These are phyloP conservation scores for Xylariaceae sp. DNA, from an alignment of 2,329 filamentous ascomycete genomes.

Conservation along the genomic window DNA sequence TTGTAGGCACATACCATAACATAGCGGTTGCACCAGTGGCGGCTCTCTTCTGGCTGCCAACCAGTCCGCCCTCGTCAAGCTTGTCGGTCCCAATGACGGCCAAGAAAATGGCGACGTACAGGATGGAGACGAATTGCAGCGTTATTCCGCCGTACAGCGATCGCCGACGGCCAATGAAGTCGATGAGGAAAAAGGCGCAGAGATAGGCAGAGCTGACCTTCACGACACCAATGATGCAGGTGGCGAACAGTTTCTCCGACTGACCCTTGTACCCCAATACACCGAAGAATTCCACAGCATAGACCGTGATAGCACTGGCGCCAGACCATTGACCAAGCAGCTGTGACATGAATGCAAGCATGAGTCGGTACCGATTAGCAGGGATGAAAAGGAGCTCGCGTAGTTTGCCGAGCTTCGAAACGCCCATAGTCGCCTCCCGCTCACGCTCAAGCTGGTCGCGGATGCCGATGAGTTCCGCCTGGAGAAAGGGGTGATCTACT, in stretches of 20 bases:
- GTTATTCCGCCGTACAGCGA: constrained; percentile 34
- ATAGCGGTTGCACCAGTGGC: constrained; percentile 46
- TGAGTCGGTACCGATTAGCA: constrained; percentile 40
- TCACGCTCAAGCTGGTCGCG: constrained; percentile 39
- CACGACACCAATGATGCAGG: constrained; percentile 52
- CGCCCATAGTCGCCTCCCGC: constrained; percentile 42
- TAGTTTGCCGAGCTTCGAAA: constrained; percentile 36
- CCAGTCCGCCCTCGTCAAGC: constrained; percentile 33
- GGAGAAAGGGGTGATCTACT: constrained; percentile 29
- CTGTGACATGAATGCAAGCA: constrained; percentile 39
- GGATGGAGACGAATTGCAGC: constrained; percentile 32
- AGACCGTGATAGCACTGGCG: constrained; percentile 47
- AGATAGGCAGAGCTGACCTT: constrained; percentile 48
- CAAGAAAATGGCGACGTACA: constrained; percentile 35
- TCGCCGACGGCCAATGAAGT: constrained; percentile 52
- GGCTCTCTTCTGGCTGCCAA: constrained; percentile 29
- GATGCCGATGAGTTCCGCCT: constrained; percentile 20
- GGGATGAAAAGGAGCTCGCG: constrained; percentile 38
- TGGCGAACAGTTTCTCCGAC: constrained; percentile 52
- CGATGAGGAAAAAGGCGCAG: constrained; percentile 56
- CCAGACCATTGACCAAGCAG: constrained; percentile 40
- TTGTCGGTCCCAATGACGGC: constrained; percentile 42
- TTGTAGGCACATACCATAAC: too few relatives aligned
- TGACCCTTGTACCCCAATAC: constrained; percentile 50
- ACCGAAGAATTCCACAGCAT: constrained; percentile 51